Percentiles rank a stretch among this genome's conserved stretches.
Conservation (phyloP, 2,329 filamentous ascomycete genomes). For the Fusarium chlamydosporum region DNA sequence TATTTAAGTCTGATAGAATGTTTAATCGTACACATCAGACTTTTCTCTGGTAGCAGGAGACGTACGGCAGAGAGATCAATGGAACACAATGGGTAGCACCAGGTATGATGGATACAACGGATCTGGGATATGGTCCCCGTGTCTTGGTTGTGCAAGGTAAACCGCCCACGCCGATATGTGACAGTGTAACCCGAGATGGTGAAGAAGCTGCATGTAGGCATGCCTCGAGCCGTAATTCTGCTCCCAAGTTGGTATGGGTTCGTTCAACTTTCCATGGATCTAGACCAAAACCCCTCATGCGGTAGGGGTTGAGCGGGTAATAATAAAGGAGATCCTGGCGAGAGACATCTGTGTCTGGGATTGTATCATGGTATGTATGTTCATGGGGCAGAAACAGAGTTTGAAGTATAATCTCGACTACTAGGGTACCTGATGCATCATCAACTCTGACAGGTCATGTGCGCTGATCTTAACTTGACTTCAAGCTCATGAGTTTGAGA, state of each 20-base stretch:
- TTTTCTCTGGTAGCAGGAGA: not conserved
- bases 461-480: not conserved
- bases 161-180: constrained; percentile 4
- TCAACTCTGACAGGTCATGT: constrained; percentile 6
- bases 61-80: not conserved
- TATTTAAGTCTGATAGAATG: not conserved
- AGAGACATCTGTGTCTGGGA: not conserved
- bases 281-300: not conserved
- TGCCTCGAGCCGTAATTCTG: not conserved
- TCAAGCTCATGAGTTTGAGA: not conserved
- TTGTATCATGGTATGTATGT: not conserved
- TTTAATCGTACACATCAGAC: not conserved
- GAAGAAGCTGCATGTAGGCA: not conserved
- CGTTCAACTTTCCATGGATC: not conserved
- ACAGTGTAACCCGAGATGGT: constrained; percentile 7
- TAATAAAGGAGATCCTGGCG: constrained; percentile 14
- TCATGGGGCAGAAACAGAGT: constrained; percentile 15
- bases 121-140: constrained; percentile 1
- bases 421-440: constrained; percentile 4
- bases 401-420: constrained; percentile 8
- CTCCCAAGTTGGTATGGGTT: constrained; percentile 7
- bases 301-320: constrained; percentile 5
- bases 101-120: not conserved
- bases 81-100: not conserved
- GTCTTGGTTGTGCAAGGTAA: constrained; percentile 2